phyloP scores from a whole-genome alignment of 768 basidiomycete species.

The Leucocoprinus birnbaumii region DNA sequence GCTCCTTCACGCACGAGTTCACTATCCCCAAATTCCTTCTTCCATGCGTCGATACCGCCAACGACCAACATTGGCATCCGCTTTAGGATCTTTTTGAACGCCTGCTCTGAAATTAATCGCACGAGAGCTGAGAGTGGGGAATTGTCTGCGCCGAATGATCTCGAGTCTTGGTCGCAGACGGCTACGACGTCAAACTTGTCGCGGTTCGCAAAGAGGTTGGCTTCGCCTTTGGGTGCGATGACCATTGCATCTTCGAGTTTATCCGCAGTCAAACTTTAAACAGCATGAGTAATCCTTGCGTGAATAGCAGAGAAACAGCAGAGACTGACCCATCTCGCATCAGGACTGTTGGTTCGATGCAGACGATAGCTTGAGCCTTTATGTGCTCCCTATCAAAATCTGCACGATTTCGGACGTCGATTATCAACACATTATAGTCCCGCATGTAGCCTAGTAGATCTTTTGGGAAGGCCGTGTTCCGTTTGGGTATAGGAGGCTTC shows the following conservation, averaged over 20 bases:
- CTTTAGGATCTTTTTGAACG: slow-evolving; percentile 69
- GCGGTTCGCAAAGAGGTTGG: slow-evolving; percentile 75
- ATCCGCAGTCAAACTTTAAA: slow-evolving; percentile 56
- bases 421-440: slow-evolving; percentile 62
- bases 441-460: slow-evolving; percentile 57
- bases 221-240: slow-evolving; percentile 68
- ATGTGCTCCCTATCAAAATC: slow-evolving; percentile 79
- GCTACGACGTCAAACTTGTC: slow-evolving; percentile 88
- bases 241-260: slow-evolving; percentile 74
- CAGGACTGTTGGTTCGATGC: slow-evolving; percentile 82
- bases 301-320: not conserved
- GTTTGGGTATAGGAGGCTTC: slow-evolving; percentile 44
- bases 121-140: slow-evolving; percentile 60
- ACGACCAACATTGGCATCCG: slow-evolving; percentile 79
- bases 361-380: slow-evolving; percentile 64
- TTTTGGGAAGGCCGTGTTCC: slow-evolving; percentile 57
- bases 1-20: slow-evolving; percentile 23
- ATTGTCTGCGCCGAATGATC: slow-evolving; percentile 42
- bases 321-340: slow-evolving; percentile 59
- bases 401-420: slow-evolving; percentile 80
- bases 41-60: slow-evolving; percentile 87
- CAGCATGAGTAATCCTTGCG: slow-evolving; percentile 5
- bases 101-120: slow-evolving; percentile 68
- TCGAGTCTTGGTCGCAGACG: slow-evolving; percentile 73
- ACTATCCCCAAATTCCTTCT: slow-evolving; percentile 45